Evolutionary conservation across 2,329 filamentous ascomycete genomes (phyloP).

Genomic region (Teratosphaeria destructans): DNA sequence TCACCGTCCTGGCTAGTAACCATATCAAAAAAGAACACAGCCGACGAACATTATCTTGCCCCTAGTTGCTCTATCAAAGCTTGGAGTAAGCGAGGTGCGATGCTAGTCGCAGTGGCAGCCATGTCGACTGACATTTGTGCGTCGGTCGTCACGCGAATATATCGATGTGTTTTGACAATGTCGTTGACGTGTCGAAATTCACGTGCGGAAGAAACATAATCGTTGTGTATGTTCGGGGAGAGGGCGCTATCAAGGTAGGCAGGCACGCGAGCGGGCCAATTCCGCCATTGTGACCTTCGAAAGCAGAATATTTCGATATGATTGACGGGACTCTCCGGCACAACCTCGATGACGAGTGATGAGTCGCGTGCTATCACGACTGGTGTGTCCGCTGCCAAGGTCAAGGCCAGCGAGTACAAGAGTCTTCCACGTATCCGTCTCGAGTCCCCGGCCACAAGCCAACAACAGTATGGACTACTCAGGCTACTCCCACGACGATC

Average conservation of each 20-base stretch:
- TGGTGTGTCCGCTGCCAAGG: background rate
- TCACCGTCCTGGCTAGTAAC: no score
- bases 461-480: constrained; percentile 42
- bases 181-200: no score
- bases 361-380: background rate
- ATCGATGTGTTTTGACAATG: no score
- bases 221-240: no score
- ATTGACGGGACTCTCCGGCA: background rate
- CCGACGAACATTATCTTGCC: no score
- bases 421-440: background rate
- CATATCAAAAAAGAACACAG: no score
- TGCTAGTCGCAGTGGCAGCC: no score
- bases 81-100: no score
- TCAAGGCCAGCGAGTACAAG: background rate
- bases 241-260: background rate
- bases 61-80: no score
- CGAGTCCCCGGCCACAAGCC: background rate
- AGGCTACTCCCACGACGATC: constrained; percentile 56
- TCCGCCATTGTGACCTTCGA: background rate
- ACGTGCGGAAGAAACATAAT: no score
- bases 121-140: no score
- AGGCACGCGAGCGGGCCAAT: background rate
- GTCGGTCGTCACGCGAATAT: no score
- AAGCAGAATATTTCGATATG: background rate
- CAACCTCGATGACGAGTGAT: background rate